phyloP scores from a whole-genome alignment of 441 rosid genomes.

The Pelargonium cotyledonis region DNA sequence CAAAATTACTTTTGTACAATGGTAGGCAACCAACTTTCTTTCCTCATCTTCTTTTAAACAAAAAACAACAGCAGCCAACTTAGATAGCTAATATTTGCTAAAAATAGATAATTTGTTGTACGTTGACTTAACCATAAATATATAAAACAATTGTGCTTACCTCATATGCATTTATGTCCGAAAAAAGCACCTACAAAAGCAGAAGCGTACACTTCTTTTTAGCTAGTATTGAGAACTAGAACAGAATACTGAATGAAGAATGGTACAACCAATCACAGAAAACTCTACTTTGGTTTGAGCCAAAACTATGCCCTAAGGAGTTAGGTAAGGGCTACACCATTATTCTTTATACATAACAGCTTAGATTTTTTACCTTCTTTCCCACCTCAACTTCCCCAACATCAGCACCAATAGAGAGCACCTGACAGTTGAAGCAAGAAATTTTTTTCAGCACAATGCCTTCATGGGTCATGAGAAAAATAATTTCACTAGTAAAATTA shows the following conservation, averaged over 20 bases:
- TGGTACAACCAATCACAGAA: neutral
- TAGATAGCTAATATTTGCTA: neutral
- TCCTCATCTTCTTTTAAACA: too few species aligned
- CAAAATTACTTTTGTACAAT: too few species aligned
- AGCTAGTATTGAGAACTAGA: neutral
- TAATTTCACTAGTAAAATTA: neutral
- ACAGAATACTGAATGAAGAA: neutral
- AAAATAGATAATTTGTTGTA: too few species aligned
- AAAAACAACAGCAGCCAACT: neutral
- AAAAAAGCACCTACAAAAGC: slow-evolving; percentile 63
- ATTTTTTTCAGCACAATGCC: neutral
- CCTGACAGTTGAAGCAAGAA: slow-evolving; percentile 22
- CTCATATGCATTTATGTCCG: slow-evolving; percentile 77
- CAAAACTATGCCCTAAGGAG: neutral
- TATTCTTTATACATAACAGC: neutral
- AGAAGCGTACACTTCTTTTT: neutral
- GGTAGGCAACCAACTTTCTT: too few species aligned
- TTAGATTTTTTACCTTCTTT: slow-evolving; percentile 45
- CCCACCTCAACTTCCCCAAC: slow-evolving; percentile 55
- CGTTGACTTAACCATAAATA: too few species aligned
- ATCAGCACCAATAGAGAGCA: slow-evolving; percentile 62
- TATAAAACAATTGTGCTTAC: slow-evolving; percentile 22
- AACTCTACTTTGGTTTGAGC: neutral
- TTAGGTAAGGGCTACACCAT: neutral
- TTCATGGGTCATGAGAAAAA: neutral